Conservation (phyloP, 1,284 basidiomycete genomes). For the Fomitopsis betulina region DNA sequence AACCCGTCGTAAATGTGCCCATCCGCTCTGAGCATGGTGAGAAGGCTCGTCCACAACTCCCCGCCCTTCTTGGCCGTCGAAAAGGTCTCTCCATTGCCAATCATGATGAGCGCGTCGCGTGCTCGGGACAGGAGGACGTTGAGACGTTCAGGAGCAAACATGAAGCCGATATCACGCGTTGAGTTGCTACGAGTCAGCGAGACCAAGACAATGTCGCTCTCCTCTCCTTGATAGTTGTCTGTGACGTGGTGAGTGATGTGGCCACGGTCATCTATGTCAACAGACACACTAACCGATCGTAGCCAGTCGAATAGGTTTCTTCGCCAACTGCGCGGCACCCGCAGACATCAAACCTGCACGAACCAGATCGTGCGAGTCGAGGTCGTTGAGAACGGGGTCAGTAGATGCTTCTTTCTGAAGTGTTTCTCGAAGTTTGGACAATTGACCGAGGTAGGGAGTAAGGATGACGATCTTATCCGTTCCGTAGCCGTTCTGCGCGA, state of each 20-base stretch:
- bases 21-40: constrained; percentile 35
- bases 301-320: constrained; percentile 45
- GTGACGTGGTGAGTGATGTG: background rate
- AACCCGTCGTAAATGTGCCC: constrained; percentile 55
- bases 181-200: constrained; percentile 57
- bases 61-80: constrained; percentile 45
- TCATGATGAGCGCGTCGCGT: constrained; percentile 54
- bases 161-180: constrained; percentile 56
- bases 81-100: constrained; percentile 61
- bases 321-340: constrained; percentile 32
- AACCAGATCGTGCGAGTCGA: constrained; percentile 55
- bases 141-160: constrained; percentile 60
- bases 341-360: constrained; percentile 45
- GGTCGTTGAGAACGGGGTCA: constrained; percentile 58
- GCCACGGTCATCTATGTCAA: background rate
- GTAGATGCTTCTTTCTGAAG: constrained; percentile 36
- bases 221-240: constrained; percentile 70
- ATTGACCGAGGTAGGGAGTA: constrained; percentile 65
- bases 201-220: constrained; percentile 60
- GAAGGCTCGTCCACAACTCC: constrained; percentile 44
- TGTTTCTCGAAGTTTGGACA: constrained; percentile 42
- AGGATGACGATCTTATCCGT: constrained; percentile 54
- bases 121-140: constrained; percentile 66
- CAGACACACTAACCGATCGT: constrained; percentile 47
- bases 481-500: constrained; percentile 63